These are phyloP conservation scores for Fusarium sp. DNA, from an alignment of 2,329 filamentous ascomycete species.

Conservation along the genomic window DNA sequence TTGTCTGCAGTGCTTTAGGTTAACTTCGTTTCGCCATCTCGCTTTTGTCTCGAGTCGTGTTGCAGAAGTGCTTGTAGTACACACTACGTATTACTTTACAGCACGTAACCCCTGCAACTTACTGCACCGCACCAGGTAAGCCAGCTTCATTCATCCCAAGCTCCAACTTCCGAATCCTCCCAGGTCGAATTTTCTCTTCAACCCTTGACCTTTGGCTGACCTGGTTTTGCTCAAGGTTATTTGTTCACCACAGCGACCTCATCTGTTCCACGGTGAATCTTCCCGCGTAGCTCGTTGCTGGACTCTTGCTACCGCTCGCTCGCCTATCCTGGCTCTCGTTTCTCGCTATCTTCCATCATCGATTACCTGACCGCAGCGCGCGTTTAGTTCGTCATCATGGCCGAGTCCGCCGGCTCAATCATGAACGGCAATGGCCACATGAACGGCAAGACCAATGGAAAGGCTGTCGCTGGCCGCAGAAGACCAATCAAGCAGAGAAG, in stretches of 20 bases:
- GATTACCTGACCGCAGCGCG: slow-evolving; percentile 34
- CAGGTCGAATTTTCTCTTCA: slow-evolving; percentile 33
- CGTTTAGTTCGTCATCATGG: slow-evolving; percentile 51
- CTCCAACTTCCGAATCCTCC: slow-evolving; percentile 27
- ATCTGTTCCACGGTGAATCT: slow-evolving; percentile 13
- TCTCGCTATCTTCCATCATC: slow-evolving; percentile 22
- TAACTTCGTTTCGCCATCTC: slow-evolving; percentile 32
- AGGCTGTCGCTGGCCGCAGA: slow-evolving; percentile 44
- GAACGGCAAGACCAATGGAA: slow-evolving; percentile 52
- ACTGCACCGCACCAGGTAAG: slow-evolving; percentile 25
- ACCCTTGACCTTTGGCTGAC: slow-evolving; percentile 28
- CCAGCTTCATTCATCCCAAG: slow-evolving; percentile 25
- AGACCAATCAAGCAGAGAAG: slow-evolving; percentile 41
- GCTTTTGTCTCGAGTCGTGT: slow-evolving; percentile 46
- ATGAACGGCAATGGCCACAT: slow-evolving; percentile 58
- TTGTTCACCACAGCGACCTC: slow-evolving; percentile 28
- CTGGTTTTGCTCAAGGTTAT: slow-evolving; percentile 28
- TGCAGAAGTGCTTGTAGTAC: slow-evolving; percentile 36
- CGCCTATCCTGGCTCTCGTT: slow-evolving; percentile 29
- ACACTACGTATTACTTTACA: background rate
- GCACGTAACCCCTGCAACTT: slow-evolving; percentile 33
- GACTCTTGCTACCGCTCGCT: slow-evolving; percentile 22
- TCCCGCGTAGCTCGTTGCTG: slow-evolving; percentile 16
- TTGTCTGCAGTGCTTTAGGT: slow-evolving; percentile 6
- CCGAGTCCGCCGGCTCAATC: slow-evolving; percentile 51